These are phyloP conservation scores for Coemansia sp. DNA, from an alignment of 192 early-diverging fungal species.

Conservation along the genomic window DNA sequence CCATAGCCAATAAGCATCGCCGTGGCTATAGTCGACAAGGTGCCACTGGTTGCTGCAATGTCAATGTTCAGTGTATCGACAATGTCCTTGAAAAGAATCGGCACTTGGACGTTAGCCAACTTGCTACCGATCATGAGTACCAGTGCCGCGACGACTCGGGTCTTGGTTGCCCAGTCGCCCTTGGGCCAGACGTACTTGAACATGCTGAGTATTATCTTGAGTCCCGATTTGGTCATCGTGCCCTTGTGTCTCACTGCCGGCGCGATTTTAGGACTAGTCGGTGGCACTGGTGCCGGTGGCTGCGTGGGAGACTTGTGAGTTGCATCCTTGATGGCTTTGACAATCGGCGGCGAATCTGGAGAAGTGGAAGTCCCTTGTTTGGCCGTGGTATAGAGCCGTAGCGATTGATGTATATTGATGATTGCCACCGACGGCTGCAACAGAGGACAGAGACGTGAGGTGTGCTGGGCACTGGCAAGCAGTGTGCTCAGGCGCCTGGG, in stretches of 20 bases:
- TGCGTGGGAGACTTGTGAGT: neutral
- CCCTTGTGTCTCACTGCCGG: conserved; percentile 14
- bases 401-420: neutral
- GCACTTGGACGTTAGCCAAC: conserved; percentile 90
- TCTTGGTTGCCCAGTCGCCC: conserved; percentile 78
- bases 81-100: conserved; percentile 91
- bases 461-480: neutral
- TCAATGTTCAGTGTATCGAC: conserved; percentile 84
- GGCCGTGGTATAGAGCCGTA: neutral
- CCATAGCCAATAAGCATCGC: conserved; percentile 96
- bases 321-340: neutral
- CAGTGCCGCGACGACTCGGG: conserved; percentile 84
- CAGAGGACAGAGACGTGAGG: neutral
- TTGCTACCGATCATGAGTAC: conserved; percentile 81
- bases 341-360: neutral
- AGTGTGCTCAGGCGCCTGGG: neutral
- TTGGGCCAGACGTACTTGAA: conserved; percentile 90
- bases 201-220: conserved; percentile 72
- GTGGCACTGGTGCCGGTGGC: conserved; percentile 11
- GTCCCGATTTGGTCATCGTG: conserved; percentile 48
- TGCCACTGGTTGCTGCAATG: conserved; percentile 59
- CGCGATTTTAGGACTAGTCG: neutral
- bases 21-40: conserved; percentile 79
- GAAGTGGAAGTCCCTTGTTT: neutral
- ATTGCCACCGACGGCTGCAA: neutral